A percentile compares a stretch with the other conserved stretches of the same genome.
phyloP scores from a whole-genome alignment of 2,329 filamentous ascomycete genomes.

The Apiospora koreana region DNA sequence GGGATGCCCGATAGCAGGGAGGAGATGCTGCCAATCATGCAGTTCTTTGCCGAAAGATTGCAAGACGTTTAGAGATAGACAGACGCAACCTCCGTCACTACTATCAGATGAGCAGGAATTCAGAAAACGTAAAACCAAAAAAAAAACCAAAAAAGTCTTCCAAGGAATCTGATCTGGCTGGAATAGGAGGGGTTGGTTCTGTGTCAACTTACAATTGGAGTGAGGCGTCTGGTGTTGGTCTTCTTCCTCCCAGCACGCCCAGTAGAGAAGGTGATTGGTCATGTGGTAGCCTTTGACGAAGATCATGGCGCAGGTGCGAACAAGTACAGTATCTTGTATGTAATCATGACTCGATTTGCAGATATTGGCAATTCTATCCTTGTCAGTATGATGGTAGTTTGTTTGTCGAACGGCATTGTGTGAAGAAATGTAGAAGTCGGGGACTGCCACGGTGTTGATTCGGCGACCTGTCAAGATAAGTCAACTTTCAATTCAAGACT shows the following conservation, averaged over 20 bases:
- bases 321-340: too few species aligned
- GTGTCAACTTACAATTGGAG: neutral
- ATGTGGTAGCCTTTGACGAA: neutral
- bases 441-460: neutral
- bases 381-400: too few species aligned
- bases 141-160: neutral
- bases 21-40: constrained; percentile 90
- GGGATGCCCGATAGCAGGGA: constrained; percentile 81
- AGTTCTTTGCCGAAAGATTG: constrained; percentile 72
- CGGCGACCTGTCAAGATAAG: neutral
- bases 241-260: too few species aligned
- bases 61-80: neutral
- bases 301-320: too few species aligned
- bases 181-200: neutral
- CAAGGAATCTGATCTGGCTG: neutral
- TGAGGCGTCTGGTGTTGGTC: too few species aligned
- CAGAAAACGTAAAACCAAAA: too few species aligned
- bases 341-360: too few species aligned
- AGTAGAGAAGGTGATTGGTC: neutral
- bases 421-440: neutral
- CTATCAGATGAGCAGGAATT: too few species aligned
- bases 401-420: too few species aligned
- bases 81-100: too few species aligned
- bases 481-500: neutral
- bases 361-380: neutral